Evolutionary conservation across 2,329 filamentous ascomycete species (phyloP).

Genomic region (Arthrobotrys musiformis): DNA sequence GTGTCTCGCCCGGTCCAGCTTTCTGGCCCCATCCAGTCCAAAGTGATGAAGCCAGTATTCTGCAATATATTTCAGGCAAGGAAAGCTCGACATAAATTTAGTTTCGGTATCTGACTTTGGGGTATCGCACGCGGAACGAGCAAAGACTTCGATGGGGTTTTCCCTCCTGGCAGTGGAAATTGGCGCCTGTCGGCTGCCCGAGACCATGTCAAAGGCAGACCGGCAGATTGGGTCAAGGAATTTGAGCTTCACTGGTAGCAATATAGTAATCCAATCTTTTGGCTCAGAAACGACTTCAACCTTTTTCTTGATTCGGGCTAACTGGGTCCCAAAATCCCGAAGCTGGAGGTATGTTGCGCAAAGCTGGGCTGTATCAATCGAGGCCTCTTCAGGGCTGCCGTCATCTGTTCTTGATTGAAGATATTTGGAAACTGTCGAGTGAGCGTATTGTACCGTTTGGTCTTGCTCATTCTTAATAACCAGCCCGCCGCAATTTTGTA

Average conservation of each 20-base stretch:
- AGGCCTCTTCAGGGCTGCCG: background rate
- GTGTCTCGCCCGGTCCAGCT: background rate
- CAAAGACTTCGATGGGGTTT: background rate
- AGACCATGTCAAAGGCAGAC: background rate
- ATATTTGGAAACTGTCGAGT: slow-evolving; percentile 33
- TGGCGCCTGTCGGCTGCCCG: background rate
- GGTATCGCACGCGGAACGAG: background rate
- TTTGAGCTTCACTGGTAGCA: background rate
- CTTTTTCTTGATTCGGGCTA: background rate
- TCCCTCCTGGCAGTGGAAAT: too few species aligned
- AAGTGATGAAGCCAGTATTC: slow-evolving; percentile 26
- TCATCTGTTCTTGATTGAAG: background rate
- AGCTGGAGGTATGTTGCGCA: slow-evolving; percentile 26
- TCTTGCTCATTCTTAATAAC: slow-evolving; percentile 27
- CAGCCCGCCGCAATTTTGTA: slow-evolving; percentile 31
- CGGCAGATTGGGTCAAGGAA: background rate
- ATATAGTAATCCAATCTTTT: background rate
- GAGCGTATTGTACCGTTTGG: slow-evolving; percentile 27
- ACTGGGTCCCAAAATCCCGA: slow-evolving; percentile 9
- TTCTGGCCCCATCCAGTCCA: background rate
- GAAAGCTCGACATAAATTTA: background rate
- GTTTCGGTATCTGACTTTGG: background rate
- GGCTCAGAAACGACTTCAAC: background rate
- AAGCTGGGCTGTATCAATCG: background rate
- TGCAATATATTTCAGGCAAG: slow-evolving; percentile 7